These are phyloP conservation scores for Malania oleifera DNA, from an alignment of 164 flowering plant genomes.

Conservation along the genomic window DNA sequence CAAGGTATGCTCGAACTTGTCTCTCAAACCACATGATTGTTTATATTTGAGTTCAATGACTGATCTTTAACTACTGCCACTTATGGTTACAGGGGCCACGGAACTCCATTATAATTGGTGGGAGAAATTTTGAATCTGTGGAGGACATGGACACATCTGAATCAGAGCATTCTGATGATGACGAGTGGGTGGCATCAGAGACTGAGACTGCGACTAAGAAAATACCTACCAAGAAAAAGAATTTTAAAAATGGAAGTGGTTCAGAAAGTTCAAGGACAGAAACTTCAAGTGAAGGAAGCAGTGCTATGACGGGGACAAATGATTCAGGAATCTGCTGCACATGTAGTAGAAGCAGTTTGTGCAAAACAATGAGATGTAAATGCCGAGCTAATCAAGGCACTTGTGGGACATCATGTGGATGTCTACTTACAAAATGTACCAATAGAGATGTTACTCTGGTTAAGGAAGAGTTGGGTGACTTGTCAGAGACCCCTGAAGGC, in stretches of 20 bases:
- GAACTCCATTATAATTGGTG: conserved; percentile 28
- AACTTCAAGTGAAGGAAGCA: conserved; percentile 14
- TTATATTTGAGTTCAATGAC: not conserved
- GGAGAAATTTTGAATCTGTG: conserved; percentile 20
- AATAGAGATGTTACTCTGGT: conserved; percentile 35
- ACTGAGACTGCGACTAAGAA: conserved; percentile 4
- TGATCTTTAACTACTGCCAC: not conserved
- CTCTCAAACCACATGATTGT: too few relatives aligned
- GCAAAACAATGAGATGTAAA: conserved; percentile 74
- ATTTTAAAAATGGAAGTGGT: conserved; percentile 21
- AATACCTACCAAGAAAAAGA: conserved; percentile 28
- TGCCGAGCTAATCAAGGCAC: conserved; percentile 45
- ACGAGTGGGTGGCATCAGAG: conserved; percentile 46
- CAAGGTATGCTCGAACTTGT: conserved; percentile 35
- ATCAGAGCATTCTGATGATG: conserved; percentile 48
- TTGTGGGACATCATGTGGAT: conserved; percentile 66
- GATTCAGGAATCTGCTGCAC: conserved; percentile 47
- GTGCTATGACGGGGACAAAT: conserved; percentile 9
- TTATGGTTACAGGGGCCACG: conserved; percentile 43
- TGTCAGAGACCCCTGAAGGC: conserved; percentile 17
- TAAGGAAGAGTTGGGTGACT: conserved; percentile 16
- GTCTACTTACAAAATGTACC: conserved; percentile 45
- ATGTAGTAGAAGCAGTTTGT: conserved; percentile 47
- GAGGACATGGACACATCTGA: conserved; percentile 96
- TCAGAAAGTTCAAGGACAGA: conserved; percentile 18